Evolutionary conservation across 148 eudicot genomes (phyloP), one percentile per base, ranked within the genome.

Genomic region (Rhododendron molle): DNA sequence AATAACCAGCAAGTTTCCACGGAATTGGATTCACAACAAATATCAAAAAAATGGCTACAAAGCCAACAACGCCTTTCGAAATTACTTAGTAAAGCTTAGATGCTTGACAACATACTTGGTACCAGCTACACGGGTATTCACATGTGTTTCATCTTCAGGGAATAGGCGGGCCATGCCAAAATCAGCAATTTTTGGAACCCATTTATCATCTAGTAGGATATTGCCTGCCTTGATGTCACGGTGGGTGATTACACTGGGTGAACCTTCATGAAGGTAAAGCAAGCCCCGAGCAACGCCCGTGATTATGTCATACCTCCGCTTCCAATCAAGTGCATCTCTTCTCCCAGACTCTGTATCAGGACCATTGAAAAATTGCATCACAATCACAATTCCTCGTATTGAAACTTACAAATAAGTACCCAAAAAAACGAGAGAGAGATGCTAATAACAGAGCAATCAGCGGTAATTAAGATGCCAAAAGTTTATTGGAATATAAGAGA

Each of bases 171-270:
- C 98, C 96, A 96, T 93, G 85, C 98, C 98, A 88, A 96, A 96
- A 90, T 96, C 98, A 30, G 97, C 98, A 91, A 96, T 96, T 85
- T 96, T 96, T 81, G 98, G 95, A 13, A 90, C 86, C 98, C 98
- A 96, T 72, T 91, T 94, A 50, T 94, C 96, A 81, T 96, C 98
- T 60, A 96, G 92, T 78, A 96, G 88, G 83, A 96, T 90, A 88
- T 95, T 95, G 87, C 98, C 91, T 76, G 94, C 97, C 86, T 95
- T 95, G 86, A 95, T 94, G 86, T 95, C 98, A 54, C 98, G 96
- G 88, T 96, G 98, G 81, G 93, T 94, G 82, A 96, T 96, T 87
- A 90, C 82, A 88, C 86, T 83, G 58, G 87, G 95, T 8, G 97
- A 78, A 82, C 91, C 96, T 89, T 96, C 97, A 85, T 96, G 98